Conservation (phyloP, 2,329 filamentous ascomycete genomes). For the Paracorniculantispora psalliotae region DNA sequence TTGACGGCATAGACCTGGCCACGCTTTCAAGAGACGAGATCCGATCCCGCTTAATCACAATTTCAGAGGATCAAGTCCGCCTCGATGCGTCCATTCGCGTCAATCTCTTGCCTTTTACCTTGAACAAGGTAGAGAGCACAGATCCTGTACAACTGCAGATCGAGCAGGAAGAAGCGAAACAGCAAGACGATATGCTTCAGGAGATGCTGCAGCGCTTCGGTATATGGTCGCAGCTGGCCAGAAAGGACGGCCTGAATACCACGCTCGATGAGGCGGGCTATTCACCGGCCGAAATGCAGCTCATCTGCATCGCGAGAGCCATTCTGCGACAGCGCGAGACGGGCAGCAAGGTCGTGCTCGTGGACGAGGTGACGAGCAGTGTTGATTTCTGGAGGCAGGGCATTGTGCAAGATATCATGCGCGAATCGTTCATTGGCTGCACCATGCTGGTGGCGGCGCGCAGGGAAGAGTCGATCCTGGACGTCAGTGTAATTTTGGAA, state of each 20-base stretch:
- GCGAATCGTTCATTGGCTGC: constrained; percentile 4
- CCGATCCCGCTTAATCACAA: constrained; percentile 36
- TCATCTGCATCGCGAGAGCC: constrained; percentile 4
- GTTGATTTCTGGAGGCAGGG: neutral
- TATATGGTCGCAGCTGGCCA: neutral
- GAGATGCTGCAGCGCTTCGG: neutral
- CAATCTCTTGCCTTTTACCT: constrained; percentile 28
- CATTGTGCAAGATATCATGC: constrained; percentile 3
- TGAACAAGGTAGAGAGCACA: neutral
- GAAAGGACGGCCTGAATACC: neutral
- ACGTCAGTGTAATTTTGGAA: constrained; percentile 7
- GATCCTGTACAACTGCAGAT: neutral
- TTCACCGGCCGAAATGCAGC: neutral
- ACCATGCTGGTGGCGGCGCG: constrained; percentile 7
- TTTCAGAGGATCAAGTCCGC: constrained; percentile 43
- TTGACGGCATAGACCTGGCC: constrained; percentile 38
- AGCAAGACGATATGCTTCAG: constrained; percentile 1
- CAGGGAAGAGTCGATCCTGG: neutral
- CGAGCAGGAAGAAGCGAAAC: neutral
- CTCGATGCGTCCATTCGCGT: constrained; percentile 37
- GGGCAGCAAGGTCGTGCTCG: constrained; percentile 4
- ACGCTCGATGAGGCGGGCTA: neutral
- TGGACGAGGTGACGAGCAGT: constrained; percentile 5
- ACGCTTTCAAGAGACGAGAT: constrained; percentile 34
- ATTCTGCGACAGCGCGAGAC: constrained; percentile 5